Evolutionary conservation across 2,329 filamentous ascomycete genomes (phyloP), one percentile per base, ranked within the genome.

Genomic region (Fusarium pseudonygamai): DNA sequence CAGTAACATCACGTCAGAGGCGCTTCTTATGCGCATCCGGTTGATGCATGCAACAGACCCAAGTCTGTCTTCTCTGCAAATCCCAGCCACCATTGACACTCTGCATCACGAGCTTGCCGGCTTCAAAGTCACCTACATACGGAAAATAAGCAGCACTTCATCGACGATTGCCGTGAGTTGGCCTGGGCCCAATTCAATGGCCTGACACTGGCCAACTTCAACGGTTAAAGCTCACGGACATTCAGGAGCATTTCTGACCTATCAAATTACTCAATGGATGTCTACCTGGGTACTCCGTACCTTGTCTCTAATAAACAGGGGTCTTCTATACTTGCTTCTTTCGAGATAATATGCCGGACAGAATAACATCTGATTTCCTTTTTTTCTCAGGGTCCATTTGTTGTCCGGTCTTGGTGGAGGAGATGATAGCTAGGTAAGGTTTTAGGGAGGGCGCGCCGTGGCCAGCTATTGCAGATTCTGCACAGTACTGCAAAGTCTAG

Each of bases 71-170:
- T 56, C 65, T 69, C 60, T 69, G 60, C 53, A 46, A 52, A 60
- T 43, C 60, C 67, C 67, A 64, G 69, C 71, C 64, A 64, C 71
- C 71, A 50, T 65, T 71, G 60, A 63, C 45, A 65, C 61, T 55
- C 56, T 67, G 49, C 63, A 70, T 75, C 72, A 74, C 71, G 71
- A 69, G 71, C 71, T 50, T 70, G 58, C 47, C 60, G 42, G 47
- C 60, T 50, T 53, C 49, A 32, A 34, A 63, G 28, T 9, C 32
- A 34, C 60, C 56, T 52, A 45, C 64, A 47, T 59, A 37, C 56
- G 40, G 60, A 55, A 53, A 69, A 69, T 65, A 70, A 69, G 65
- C 61, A 56, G 67, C 43, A 30, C 40, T 52, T 60, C 45, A 67
- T 71, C 71, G 71, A 73, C 62, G 56, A 68, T 72, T 64, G 46